Evolutionary conservation across 495 filamentous ascomycete species (phyloP).

Genomic region (Podospora fimiseda): DNA sequence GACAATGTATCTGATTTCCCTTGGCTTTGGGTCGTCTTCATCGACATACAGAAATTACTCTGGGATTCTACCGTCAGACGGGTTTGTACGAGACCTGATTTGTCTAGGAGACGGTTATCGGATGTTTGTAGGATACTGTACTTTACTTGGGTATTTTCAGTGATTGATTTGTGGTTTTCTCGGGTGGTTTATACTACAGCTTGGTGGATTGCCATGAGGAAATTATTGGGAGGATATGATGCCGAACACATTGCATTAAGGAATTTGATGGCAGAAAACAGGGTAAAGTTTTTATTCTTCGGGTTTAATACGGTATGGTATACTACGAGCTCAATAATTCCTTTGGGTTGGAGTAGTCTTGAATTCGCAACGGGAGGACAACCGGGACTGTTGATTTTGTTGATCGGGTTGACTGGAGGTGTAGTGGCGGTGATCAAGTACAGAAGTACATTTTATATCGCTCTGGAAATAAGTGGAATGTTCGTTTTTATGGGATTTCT

Average conservation of each 20-base stretch:
- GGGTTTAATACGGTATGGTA: slow-evolving; percentile 16
- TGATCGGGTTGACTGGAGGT: slow-evolving; percentile 1
- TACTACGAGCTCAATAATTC: slow-evolving; percentile 2
- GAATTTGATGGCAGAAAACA: no score
- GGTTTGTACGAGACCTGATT: no score
- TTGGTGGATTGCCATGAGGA: no score
- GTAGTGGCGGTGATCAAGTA: slow-evolving; percentile 16
- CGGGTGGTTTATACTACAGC: no score
- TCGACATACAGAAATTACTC: background rate
- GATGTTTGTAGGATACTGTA: no score
- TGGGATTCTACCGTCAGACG: background rate
- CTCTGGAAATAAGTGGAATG: slow-evolving; percentile 22
- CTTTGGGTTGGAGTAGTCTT: slow-evolving; percentile 6
- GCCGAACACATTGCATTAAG: no score
- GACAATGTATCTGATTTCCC: slow-evolving; percentile 5
- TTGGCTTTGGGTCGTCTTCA: background rate
- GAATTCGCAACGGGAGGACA: slow-evolving; percentile 10
- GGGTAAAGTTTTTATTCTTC: no score
- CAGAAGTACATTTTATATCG: slow-evolving; percentile 25
- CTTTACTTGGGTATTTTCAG: no score
- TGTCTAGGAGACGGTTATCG: no score
- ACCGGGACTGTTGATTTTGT: slow-evolving; percentile 11
- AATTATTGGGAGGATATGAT: no score
- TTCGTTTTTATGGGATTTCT: slow-evolving; percentile 19
- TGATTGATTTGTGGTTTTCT: no score